Evolutionary conservation across 2,329 filamentous ascomycete species (phyloP), one percentile per base, ranked within the genome.

Genomic region (Juglanconis sp.): DNA sequence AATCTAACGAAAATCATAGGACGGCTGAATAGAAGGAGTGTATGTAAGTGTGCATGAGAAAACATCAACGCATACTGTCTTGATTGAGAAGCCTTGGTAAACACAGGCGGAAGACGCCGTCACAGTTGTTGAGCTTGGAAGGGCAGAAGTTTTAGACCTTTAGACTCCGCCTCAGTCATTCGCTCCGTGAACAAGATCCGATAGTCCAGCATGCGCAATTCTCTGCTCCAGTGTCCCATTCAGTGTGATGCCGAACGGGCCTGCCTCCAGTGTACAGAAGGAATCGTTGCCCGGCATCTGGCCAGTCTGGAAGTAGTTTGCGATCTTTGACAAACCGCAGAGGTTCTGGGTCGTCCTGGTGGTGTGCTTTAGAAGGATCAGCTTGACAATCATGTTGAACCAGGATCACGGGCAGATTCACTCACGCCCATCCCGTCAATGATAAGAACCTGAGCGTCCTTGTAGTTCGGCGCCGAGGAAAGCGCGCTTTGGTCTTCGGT

Each of bases 351-450:
- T 50, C 10, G 3, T 9, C 4, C 15, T 5, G 0, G 32, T 17
- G 3, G 7, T 11, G 35, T 57, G 54, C 54, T 57, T 15, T 57
- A 4, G 30, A 50, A 57, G 11, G 34, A 46, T 57, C 8, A 57
- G 54, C 46, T 49, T 31, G 8, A 31, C 15, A 38, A 34, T 13
- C 10, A 24, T 3, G 17, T 35, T 36, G 49, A n/a, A n/a, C 2
- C 13, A 13, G 24, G 30, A 17, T 9, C 36, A 40, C 13, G 5
- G 6, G 6, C 6, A 24, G 9, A 1, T 44, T 10, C 13, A 64
- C 60, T 60, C 42, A 64, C 62, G 2, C 60, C 63, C 54, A 63
- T 54, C 1, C 54, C 63, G 36, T 63, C 60, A 36, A 63, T 42
- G 4, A 52, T 49, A 7, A 64, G 57, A 13, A 56, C 50, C 36